Base-by-base conservation (phyloP, 148 eudicot genomes). In the Talinum fruticosum region DNA sequence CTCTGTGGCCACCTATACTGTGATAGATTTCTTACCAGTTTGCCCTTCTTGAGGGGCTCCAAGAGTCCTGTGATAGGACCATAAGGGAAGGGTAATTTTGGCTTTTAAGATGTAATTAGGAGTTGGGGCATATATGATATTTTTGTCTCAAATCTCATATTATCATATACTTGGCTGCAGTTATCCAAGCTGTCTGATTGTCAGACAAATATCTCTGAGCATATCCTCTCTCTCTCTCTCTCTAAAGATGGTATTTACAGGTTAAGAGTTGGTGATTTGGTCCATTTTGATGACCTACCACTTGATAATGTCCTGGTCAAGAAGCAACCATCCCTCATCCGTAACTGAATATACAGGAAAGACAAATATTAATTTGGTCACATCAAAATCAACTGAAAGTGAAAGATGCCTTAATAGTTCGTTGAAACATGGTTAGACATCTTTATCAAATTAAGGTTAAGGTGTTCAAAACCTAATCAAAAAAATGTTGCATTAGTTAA, bases 141-240 rank as follows among this genome's bases (percentile, higher is more conserved):
- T 12, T 28, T 26, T 78, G 80, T 74, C 78, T 68, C 71, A 77
- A 79, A 71, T 79, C 81, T 83, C 66, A 36, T 81, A 77, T 77
- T 79, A 79, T 83, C 66, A 36, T 81, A 77, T 77, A 81, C 83
- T 77, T 74, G 78, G 79, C 79, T 78, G 71, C 75, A 75, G 13
- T 73, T 33, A 16, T 79, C 81, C 76, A 78, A 69, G 79, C 74
- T 76, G n/a, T n/a, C 67, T 74, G 80, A 53, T 79, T 45, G 21
- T 34, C 73, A 45, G 74, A 73, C 81, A 83, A 65, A 76, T 84
- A 83, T 86, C 73, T 38, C 37, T 8, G 10, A 44, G 34, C 73
- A 67, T 34, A 18, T 14, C n/a, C 1, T 16, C 72, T 13, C 8
- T 45, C 68, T 35, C 49, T 37, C 10, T 37, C 7, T 26, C 3